Conservation (phyloP, 2,329 filamentous ascomycete genomes). For the Neophaeococcomyces aloes region DNA sequence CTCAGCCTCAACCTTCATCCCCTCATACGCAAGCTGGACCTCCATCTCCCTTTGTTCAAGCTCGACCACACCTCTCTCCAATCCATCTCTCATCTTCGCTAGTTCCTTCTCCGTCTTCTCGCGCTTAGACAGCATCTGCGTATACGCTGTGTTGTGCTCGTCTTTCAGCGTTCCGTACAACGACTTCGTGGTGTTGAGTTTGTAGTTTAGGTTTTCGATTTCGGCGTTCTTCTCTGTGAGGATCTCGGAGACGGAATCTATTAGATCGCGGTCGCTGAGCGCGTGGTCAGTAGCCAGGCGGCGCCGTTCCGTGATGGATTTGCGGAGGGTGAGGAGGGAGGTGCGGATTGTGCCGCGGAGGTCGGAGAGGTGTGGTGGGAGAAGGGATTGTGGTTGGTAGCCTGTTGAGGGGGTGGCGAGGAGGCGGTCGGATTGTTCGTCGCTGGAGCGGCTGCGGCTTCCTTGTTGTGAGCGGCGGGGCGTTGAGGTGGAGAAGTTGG, state of each 20-base stretch:
- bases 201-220: slow-evolving; percentile 82
- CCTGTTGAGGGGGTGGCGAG: slow-evolving; percentile 65
- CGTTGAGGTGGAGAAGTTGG: slow-evolving; percentile 60
- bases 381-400: slow-evolving; percentile 78
- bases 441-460: slow-evolving; percentile 28
- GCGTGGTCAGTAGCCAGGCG: slow-evolving; percentile 75
- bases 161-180: slow-evolving; percentile 83
- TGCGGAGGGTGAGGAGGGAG: slow-evolving; percentile 65
- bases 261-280: slow-evolving; percentile 85
- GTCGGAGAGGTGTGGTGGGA: slow-evolving; percentile 58
- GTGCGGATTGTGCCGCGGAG: slow-evolving; percentile 72
- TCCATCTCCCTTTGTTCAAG: slow-evolving; percentile 53
- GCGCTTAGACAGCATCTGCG: slow-evolving; percentile 83
- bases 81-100: slow-evolving; percentile 34
- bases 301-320: slow-evolving; percentile 84
- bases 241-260: slow-evolving; percentile 90
- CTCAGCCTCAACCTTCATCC: slow-evolving; percentile 21
- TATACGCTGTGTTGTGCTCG: slow-evolving; percentile 73
- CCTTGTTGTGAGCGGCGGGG: slow-evolving; percentile 32
- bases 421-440: slow-evolving; percentile 58
- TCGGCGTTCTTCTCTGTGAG: slow-evolving; percentile 93
- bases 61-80: slow-evolving; percentile 27
- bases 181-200: slow-evolving; percentile 76
- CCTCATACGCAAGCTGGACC: slow-evolving; percentile 20
- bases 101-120: slow-evolving; percentile 98